Evolutionary conservation across 495 filamentous ascomycete species (phyloP), one percentile per base, ranked within the genome.

Genomic region (Xylaria telfairii): DNA sequence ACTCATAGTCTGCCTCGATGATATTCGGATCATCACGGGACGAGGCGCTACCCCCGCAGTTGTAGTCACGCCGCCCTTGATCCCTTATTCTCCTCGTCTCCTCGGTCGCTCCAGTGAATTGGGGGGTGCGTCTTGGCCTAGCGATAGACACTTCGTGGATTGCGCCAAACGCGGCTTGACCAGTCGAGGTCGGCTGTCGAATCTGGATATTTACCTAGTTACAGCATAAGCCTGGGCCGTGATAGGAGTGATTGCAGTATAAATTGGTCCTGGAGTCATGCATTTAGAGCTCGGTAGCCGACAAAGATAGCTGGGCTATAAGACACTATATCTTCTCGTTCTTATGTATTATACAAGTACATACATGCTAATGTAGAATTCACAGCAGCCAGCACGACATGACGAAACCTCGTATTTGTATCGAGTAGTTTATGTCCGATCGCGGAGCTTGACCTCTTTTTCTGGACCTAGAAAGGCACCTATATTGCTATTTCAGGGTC

Each of bases 101-200:
- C n/a, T n/a, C n/a, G n/a, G n/a, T n/a, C n/a, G n/a, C n/a, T n/a
- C n/a, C n/a, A n/a, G n/a, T n/a, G n/a, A n/a, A n/a, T n/a, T n/a
- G n/a, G n/a, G n/a, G 66, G 66, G 34, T 56, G n/a, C 2, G 6
- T n/a, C 12, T 26, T 7, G n/a, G 89, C 53, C 83, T 88, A 69
- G 87, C 81, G 1, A 92, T 93, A 73, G 93, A 93, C 79, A 81
- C 41, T 68, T 84, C 80, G 67, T 96, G 92, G 64, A 97, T 97
- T 17, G 93, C 83, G 74, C 93, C 94, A 65, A 87, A n/a, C 83
- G 78, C 91, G 97, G 71, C 87, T 88, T 49, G 90, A 91, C 95
- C 95, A 98, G 76, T 96, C 85, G 60, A 97, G 87, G 75, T 94
- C 88, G 10, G 81, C 76, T 0, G 91, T 94, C 13, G 94, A 93